phyloP scores from a whole-genome alignment of 306 rosid species.

The Pyrus bretschneideri region DNA sequence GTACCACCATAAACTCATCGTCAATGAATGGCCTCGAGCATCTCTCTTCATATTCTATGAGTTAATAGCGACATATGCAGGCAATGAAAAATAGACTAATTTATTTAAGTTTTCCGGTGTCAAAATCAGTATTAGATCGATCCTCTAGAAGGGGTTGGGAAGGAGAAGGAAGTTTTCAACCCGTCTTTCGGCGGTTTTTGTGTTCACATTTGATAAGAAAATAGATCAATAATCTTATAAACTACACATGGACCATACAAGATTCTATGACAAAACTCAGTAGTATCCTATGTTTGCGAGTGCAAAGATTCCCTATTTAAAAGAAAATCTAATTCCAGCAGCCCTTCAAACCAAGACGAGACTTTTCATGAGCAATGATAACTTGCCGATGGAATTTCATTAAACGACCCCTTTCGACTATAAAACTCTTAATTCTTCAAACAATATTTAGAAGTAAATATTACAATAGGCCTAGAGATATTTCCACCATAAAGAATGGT shows the following conservation, averaged over 20 bases:
- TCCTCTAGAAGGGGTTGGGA: background rate
- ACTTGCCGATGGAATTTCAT: background rate
- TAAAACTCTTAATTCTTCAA: background rate
- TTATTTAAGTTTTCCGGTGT: constrained; percentile 1
- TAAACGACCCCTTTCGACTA: too few species aligned
- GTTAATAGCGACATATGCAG: background rate
- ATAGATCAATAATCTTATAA: background rate
- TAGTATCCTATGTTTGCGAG: constrained; percentile 5
- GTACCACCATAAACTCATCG: constrained; percentile 1
- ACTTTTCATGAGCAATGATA: background rate
- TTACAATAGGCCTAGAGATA: background rate
- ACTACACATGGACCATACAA: constrained; percentile 25
- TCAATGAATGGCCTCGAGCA: constrained; percentile 1
- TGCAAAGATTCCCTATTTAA: constrained; percentile 8
- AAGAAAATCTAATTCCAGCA: background rate
- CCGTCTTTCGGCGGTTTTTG: constrained; percentile 13
- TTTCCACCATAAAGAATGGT: background rate
- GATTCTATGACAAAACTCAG: constrained; percentile 4
- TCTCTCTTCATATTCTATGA: background rate
- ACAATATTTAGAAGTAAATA: background rate
- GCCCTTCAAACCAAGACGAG: constrained; percentile 8
- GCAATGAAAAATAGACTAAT: background rate
- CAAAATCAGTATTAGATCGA: background rate
- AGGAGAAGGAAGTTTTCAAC: constrained; percentile 20
- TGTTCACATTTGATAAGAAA: constrained; percentile 1